Conservation (phyloP, 1,284 basidiomycete genomes). For the Moniliophthora roreri region DNA sequence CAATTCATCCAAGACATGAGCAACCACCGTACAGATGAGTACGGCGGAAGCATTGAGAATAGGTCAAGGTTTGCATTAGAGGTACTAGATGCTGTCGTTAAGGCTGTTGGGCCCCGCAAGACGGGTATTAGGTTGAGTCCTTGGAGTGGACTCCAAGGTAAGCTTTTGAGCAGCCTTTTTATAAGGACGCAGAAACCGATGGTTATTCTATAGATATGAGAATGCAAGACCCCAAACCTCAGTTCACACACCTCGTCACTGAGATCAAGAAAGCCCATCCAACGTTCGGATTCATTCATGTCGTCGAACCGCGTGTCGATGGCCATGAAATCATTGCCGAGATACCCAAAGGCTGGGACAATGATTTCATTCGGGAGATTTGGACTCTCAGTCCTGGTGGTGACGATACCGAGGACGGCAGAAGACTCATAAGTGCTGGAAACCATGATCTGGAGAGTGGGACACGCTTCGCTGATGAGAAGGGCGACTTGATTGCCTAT, state of each 20-base stretch:
- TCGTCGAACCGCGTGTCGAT: constrained; percentile 31
- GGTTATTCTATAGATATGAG: constrained; percentile 25
- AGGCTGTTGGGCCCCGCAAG: constrained; percentile 31
- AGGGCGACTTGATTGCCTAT: constrained; percentile 1
- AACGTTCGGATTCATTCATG: constrained; percentile 48
- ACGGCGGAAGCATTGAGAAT: constrained; percentile 48
- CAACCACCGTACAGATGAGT: constrained; percentile 49
- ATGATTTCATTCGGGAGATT: constrained; percentile 30
- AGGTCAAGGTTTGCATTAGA: constrained; percentile 38
- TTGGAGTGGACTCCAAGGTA: constrained; percentile 42
- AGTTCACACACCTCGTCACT: constrained; percentile 27
- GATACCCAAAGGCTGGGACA: constrained; percentile 5
- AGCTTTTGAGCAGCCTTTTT: background rate
- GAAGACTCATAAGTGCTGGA: constrained; percentile 38
- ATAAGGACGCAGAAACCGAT: background rate
- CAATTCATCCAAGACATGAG: constrained; percentile 35
- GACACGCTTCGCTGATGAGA: background rate
- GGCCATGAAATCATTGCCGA: too few relatives aligned
- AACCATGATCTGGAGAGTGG: constrained; percentile 24
- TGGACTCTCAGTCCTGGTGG: constrained; percentile 24
- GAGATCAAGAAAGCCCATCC: constrained; percentile 29
- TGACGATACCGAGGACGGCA: background rate
- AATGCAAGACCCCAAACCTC: constrained; percentile 36
- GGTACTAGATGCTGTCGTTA: constrained; percentile 34
- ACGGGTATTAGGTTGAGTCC: constrained; percentile 54